A percentile compares a stretch with the other conserved stretches of the same genome.
Evolutionary conservation across 768 basidiomycete genomes (phyloP).

Genomic region (Boletus patriciae): DNA sequence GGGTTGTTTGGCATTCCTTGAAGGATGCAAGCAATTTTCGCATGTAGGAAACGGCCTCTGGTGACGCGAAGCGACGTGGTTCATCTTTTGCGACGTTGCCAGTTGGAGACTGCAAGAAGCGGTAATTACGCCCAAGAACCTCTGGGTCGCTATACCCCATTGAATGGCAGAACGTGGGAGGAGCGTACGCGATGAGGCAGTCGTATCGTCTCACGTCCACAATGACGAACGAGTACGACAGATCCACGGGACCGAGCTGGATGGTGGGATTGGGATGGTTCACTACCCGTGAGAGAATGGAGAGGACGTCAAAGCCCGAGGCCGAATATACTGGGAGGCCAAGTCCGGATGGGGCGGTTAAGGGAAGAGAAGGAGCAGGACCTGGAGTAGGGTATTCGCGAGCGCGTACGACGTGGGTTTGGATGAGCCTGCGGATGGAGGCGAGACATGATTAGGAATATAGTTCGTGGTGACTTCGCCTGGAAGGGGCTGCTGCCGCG

Average conservation of each 20-base stretch:
- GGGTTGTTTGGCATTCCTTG: conserved; percentile 85
- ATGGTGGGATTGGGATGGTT: conserved; percentile 73
- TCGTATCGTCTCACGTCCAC: conserved; percentile 82
- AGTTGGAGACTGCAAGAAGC: conserved; percentile 82
- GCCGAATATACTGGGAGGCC: conserved; percentile 75
- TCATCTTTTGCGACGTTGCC: conserved; percentile 53
- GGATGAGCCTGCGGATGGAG: conserved; percentile 5
- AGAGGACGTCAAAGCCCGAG: conserved; percentile 88
- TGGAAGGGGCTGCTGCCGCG: conserved; percentile 6
- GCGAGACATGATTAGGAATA: conserved; percentile 2
- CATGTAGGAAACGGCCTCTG: conserved; percentile 64
- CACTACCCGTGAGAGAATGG: conserved; percentile 75
- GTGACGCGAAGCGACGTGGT: conserved; percentile 59
- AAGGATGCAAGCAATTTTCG: conserved; percentile 62
- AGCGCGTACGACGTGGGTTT: conserved; percentile 3
- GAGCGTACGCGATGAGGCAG: conserved; percentile 87
- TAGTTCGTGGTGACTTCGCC: conserved; percentile 6
- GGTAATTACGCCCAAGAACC: conserved; percentile 87
- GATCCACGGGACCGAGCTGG: conserved; percentile 85
- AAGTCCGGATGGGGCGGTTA: conserved; percentile 34
- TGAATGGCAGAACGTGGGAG: conserved; percentile 74
- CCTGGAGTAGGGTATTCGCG: background rate
- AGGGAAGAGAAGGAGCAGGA: background rate
- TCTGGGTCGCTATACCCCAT: conserved; percentile 76
- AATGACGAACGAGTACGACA: conserved; percentile 90